Evolutionary conservation across 768 basidiomycete genomes (phyloP).

Genomic region (Auricularia auricula-judae): DNA sequence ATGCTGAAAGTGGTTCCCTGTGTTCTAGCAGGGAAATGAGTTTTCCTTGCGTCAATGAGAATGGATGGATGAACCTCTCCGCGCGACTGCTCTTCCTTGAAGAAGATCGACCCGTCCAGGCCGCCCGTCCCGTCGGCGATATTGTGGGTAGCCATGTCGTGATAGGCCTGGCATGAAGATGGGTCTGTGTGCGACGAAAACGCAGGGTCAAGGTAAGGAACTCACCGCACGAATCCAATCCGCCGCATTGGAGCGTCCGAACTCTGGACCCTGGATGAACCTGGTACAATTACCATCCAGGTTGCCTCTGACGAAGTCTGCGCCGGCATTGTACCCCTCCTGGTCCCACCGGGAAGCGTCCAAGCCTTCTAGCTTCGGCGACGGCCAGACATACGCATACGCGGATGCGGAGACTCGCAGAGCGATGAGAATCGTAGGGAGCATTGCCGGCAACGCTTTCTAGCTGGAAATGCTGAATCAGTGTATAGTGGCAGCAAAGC

Average conservation of each 20-base stretch:
- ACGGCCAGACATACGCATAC: not conserved
- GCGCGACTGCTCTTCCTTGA: constrained; percentile 28
- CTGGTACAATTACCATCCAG: not conserved
- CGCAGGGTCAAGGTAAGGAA: not conserved
- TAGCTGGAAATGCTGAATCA: too few relatives aligned
- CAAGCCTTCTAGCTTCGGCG: not conserved
- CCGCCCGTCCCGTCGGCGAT: constrained; percentile 34
- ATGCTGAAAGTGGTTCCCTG: too few relatives aligned
- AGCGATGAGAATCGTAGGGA: too few relatives aligned
- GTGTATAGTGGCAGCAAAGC: too few relatives aligned
- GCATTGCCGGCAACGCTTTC: too few relatives aligned
- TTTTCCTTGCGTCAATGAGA: not conserved
- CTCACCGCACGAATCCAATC: not conserved
- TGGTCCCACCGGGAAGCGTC: not conserved
- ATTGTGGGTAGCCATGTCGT: constrained; percentile 40
- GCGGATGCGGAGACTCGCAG: not conserved
- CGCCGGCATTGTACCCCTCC: not conserved
- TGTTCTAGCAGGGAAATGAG: too few relatives aligned
- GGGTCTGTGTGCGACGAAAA: not conserved
- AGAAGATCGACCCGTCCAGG: constrained; percentile 38
- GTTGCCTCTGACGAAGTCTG: not conserved
- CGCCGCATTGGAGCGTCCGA: not conserved
- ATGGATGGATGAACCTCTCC: constrained; percentile 14
- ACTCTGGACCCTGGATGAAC: not conserved
- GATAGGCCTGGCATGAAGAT: not conserved